phyloP scores from a whole-genome alignment of 164 flowering plant genomes.

The Akebia trifoliata region DNA sequence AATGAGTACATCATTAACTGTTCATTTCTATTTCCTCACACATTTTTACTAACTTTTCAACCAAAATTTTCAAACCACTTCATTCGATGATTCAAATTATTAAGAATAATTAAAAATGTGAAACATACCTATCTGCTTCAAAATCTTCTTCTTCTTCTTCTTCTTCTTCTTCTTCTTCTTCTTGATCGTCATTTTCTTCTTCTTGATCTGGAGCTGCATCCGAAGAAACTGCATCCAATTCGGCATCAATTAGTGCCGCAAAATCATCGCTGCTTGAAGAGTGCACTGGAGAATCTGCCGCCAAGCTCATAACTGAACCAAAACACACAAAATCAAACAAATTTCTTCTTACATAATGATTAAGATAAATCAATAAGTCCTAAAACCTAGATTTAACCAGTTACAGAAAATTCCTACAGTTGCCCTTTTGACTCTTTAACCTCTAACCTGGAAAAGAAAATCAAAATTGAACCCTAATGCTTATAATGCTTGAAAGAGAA shows the following conservation, averaged over 20 bases:
- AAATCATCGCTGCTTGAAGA: slow-evolving; percentile 77
- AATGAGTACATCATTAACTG: too few relatives aligned
- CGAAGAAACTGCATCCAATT: slow-evolving; percentile 33
- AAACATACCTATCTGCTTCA: slow-evolving; percentile 4
- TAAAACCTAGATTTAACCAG: too few relatives aligned
- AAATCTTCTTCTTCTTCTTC: slow-evolving; percentile 4
- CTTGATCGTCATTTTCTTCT: slow-evolving; percentile 10
- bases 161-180: slow-evolving; percentile 17
- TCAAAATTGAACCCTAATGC: too few relatives aligned
- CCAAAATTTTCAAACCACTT: background rate
- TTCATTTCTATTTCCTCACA: too few relatives aligned
- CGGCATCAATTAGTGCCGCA: slow-evolving; percentile 49
- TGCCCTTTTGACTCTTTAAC: too few relatives aligned
- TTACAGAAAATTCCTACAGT: too few relatives aligned
- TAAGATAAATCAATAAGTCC: too few relatives aligned
- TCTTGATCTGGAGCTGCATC: slow-evolving; percentile 25
- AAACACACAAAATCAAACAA: background rate
- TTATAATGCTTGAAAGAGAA: too few relatives aligned
- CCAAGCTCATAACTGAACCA: slow-evolving; percentile 30
- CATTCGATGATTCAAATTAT: background rate
- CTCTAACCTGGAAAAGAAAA: too few relatives aligned
- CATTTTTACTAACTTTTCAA: background rate
- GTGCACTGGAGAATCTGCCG: slow-evolving; percentile 47
- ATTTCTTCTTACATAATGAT: too few relatives aligned
- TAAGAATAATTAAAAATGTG: background rate